These are phyloP conservation scores for Termitomyces bulborhizus DNA, from an alignment of 768 basidiomycete species.

Conservation along the genomic window DNA sequence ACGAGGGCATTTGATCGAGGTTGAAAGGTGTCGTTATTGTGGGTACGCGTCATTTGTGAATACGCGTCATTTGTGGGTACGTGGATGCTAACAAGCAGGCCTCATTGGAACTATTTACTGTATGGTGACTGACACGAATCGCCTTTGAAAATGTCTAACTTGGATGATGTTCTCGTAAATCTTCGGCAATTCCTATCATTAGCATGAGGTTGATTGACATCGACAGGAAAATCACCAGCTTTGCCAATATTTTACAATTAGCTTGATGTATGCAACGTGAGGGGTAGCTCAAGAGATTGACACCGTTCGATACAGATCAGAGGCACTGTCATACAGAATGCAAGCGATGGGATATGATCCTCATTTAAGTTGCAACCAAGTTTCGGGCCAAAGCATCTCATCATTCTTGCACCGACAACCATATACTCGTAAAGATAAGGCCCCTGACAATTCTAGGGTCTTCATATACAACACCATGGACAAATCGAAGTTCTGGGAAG, in stretches of 20 bases:
- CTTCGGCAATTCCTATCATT: neutral
- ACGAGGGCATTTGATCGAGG: too few relatives aligned
- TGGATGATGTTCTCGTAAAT: neutral
- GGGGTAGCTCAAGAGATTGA: neutral
- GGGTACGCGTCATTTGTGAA: too few relatives aligned
- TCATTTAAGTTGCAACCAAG: too few relatives aligned
- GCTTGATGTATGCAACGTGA: neutral
- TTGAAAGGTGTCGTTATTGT: too few relatives aligned
- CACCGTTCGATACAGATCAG: neutral
- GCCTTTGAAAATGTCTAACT: neutral
- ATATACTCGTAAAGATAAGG: constrained; percentile 1
- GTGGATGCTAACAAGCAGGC: too few relatives aligned
- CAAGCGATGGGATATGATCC: neutral
- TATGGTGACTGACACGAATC: neutral
- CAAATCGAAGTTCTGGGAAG: neutral
- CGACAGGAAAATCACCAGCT: neutral
- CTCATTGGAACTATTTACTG: neutral
- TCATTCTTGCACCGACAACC: neutral
- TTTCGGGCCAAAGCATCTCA: neutral
- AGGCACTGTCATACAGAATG: neutral
- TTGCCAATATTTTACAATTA: neutral
- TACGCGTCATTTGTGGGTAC: too few relatives aligned
- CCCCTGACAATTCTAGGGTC: neutral
- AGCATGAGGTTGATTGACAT: neutral
- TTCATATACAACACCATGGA: neutral